Evolutionary conservation across 2,329 filamentous ascomycete genomes (phyloP).

Genomic region (Cephalotrichum gorgonifer): DNA sequence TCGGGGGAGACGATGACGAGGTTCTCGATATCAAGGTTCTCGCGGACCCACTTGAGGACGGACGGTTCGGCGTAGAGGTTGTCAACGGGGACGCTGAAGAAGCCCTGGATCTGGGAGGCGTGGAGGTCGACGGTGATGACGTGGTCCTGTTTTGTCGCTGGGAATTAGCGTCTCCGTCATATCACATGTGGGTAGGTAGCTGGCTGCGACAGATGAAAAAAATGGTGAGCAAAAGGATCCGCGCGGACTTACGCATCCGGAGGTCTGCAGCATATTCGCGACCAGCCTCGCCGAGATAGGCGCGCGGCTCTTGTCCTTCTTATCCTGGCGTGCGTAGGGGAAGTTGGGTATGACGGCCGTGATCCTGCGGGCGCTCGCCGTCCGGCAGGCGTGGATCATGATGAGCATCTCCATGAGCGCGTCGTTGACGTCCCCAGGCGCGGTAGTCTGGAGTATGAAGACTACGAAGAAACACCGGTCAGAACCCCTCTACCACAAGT

Average conservation of each 20-base stretch:
- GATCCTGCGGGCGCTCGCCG: conserved; percentile 61
- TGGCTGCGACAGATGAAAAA: neutral
- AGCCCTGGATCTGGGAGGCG: conserved; percentile 87
- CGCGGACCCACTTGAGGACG: conserved; percentile 81
- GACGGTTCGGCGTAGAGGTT: conserved; percentile 91
- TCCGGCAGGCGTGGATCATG: conserved; percentile 87
- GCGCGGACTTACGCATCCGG: conserved; percentile 42
- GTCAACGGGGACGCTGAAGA: conserved; percentile 72
- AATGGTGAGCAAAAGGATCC: neutral
- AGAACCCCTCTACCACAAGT: too few relatives aligned
- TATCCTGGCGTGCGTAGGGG: conserved; percentile 92
- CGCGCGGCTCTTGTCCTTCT: conserved; percentile 90
- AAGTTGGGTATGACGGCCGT: conserved; percentile 95
- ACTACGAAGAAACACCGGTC: conserved; percentile 25
- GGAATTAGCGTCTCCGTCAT: too few relatives aligned
- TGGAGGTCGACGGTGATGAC: conserved; percentile 95
- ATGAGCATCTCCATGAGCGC: conserved; percentile 96
- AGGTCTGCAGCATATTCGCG: conserved; percentile 91
- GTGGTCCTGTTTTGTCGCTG: too few relatives aligned
- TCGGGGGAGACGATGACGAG: conserved; percentile 93
- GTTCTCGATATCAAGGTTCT: conserved; percentile 71
- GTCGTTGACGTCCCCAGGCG: conserved; percentile 94
- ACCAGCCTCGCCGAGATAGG: conserved; percentile 93
- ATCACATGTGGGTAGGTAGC: conserved; percentile 10
- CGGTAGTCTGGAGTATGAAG: conserved; percentile 92